phyloP scores from a whole-genome alignment of 2,329 filamentous ascomycete species.

The Thelonectria rubi region DNA sequence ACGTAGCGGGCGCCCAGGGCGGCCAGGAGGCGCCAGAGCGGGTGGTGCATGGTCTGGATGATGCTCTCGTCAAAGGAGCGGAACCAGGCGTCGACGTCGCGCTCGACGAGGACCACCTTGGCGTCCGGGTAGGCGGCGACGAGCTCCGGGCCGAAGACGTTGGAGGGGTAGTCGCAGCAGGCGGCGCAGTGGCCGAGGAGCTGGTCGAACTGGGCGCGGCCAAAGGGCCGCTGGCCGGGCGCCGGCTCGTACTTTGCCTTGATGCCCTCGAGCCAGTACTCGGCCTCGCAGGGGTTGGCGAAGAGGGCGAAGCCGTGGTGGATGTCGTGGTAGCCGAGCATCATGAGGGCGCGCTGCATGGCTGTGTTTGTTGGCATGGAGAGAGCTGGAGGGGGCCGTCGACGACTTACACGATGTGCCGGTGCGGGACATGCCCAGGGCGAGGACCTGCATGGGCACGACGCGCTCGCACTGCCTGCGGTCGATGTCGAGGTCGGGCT shows the following conservation, averaged over 20 bases:
- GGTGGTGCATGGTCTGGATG: conserved; percentile 16
- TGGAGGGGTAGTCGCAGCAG: conserved; percentile 27
- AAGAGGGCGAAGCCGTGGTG: conserved; percentile 25
- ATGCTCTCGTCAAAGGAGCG: conserved; percentile 27
- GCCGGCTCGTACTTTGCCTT: conserved; percentile 11
- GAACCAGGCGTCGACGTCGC: conserved; percentile 29
- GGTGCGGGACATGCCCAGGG: conserved; percentile 15
- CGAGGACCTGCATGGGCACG: conserved; percentile 22
- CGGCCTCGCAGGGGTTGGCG: conserved; percentile 14
- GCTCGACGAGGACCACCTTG: conserved; percentile 30
- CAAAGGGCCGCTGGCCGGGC: conserved; percentile 5
- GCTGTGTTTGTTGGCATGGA: too few species aligned
- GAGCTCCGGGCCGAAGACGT: conserved; percentile 28
- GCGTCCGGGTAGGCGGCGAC: conserved; percentile 30
- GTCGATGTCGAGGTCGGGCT: conserved; percentile 17
- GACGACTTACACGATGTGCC: conserved; percentile 18
- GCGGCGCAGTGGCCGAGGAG: conserved; percentile 27
- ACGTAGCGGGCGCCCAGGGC: neutral
- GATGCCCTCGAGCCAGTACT: conserved; percentile 15
- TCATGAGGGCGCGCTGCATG: conserved; percentile 24
- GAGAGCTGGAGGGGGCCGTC: too few species aligned
- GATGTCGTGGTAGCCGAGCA: conserved; percentile 23
- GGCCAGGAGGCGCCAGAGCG: conserved; percentile 6
- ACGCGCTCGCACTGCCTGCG: conserved; percentile 10
- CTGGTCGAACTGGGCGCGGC: conserved; percentile 20